Evolutionary conservation across 2,329 filamentous ascomycete genomes (phyloP), one percentile per base, ranked within the genome.

Genomic region (Aureobasidium zeae): DNA sequence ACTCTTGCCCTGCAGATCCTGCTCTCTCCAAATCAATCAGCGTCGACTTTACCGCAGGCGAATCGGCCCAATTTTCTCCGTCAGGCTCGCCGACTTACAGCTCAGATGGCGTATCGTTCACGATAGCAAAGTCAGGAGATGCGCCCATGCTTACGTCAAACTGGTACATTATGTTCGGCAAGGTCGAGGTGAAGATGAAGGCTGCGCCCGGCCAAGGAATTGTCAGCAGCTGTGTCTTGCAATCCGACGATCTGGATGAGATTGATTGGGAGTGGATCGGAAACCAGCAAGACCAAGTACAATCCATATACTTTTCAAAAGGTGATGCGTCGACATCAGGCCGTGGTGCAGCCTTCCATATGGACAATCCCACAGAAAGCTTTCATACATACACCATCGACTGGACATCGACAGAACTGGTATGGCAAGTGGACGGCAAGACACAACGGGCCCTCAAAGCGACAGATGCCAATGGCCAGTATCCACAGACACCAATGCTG

Each of bases 151-250:
- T 98, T 49, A 74, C 75, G 51, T 94, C 87, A 49, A 77, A 91
- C 56, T 96, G 94, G 76, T 96, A 95, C 72, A 94, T 98, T 68
- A 96, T 98, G 91, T 98, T 95, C 62, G 91, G 91, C 53, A 83
- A 81, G 51, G 84, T 95, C 58, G 83, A 94, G 52, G 77, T 88
- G 53, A 81, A 77, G 22, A 74, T 95, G 69, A 88, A 89, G 65
- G 79, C 86, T 19, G 87, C 91, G 8, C 81, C 87, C 0, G 91
- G 91, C 6, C 79, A 77, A 8, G 91, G 91, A 48, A 95, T 98
- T 55, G 88, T 98, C 52, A 94, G 86, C 63, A 91, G 86, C 33
- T 74, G 91, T 10, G 86, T 98, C 7, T 70, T 98, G 51, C 81
- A 94, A 65, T 95, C 88, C 11, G 89, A 96, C 62, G 76, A 77